phyloP scores from a whole-genome alignment of 768 basidiomycete species.

The Rhodotorula paludigena region DNA sequence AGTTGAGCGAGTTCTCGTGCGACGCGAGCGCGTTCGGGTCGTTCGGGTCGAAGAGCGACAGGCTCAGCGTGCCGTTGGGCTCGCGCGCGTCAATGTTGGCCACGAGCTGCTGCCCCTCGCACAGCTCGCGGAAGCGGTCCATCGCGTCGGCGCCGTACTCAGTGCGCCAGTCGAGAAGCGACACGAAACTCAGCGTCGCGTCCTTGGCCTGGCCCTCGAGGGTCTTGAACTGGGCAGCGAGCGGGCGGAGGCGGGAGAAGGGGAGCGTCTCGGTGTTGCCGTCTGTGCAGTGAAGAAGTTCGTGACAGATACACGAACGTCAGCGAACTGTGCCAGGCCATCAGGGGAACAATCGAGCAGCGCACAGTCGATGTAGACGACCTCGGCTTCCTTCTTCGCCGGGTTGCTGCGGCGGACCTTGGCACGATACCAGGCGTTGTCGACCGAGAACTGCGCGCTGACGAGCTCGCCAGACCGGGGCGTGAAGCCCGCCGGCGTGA shows the following conservation, averaged over 20 bases:
- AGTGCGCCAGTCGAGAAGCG: conserved; percentile 65
- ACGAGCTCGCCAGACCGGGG: conserved; percentile 85
- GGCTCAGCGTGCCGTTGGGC: conserved; percentile 61
- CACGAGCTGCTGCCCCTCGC: conserved; percentile 89
- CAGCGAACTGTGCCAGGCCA: no score
- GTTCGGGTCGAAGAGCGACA: conserved; percentile 84
- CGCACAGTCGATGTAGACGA: conserved; percentile 68
- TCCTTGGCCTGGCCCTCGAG: conserved; percentile 92
- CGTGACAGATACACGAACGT: neutral
- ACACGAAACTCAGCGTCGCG: conserved; percentile 68
- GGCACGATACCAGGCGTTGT: conserved; percentile 94
- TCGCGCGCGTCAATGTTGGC: conserved; percentile 91
- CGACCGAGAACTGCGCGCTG: conserved; percentile 78
- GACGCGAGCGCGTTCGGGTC: conserved; percentile 66
- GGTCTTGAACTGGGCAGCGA: conserved; percentile 82
- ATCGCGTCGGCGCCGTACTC: conserved; percentile 83
- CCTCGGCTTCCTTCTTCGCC: conserved; percentile 86
- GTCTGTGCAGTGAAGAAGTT: conserved; percentile 55
- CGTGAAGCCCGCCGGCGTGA: conserved; percentile 62
- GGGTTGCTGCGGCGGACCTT: conserved; percentile 80
- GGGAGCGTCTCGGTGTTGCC: conserved; percentile 87
- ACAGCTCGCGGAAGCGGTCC: conserved; percentile 75
- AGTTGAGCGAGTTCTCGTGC: conserved; percentile 75
- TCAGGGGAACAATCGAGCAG: neutral
- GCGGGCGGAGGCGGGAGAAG: conserved; percentile 71